Evolutionary conservation across 768 basidiomycete species (phyloP).

Genomic region (Epithele typhae): DNA sequence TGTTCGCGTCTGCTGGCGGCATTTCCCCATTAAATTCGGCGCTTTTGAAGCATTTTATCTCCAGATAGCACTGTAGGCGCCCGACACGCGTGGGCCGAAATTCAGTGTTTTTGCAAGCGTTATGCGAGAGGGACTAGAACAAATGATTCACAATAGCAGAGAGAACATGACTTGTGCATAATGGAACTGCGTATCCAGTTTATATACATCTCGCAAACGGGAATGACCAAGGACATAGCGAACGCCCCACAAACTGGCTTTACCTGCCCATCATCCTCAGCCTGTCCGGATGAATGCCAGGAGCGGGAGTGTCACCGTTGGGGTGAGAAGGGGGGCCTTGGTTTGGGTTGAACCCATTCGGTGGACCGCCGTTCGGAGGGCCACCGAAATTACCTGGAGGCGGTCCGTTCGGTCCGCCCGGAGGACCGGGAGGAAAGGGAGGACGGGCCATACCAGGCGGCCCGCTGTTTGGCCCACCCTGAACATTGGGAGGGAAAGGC

Average conservation of each 20-base stretch:
- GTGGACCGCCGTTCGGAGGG: conserved; percentile 5
- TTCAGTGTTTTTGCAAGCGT: no score
- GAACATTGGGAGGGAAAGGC: conserved; percentile 36
- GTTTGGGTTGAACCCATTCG: conserved; percentile 13
- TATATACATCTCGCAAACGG: background rate
- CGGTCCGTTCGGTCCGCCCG: conserved; percentile 13
- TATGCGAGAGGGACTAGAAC: no score
- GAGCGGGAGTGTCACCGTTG: conserved; percentile 22
- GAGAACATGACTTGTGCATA: no score
- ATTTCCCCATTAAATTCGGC: no score
- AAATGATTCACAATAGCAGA: no score
- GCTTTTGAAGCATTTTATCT: no score
- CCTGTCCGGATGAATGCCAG: conserved; percentile 79
- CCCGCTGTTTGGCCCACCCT: conserved; percentile 15
- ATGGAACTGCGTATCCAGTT: no score
- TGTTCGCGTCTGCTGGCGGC: no score
- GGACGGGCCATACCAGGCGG: conserved; percentile 20
- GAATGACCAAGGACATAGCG: background rate
- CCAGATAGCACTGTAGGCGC: no score
- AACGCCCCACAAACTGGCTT: no score
- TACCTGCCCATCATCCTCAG: conserved; percentile 67
- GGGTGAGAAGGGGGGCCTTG: conserved; percentile 31
- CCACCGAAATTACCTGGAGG: conserved; percentile 18
- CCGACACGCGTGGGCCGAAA: no score
- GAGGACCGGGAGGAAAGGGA: conserved; percentile 29